Evolutionary conservation across 2,329 filamentous ascomycete genomes (phyloP).

Genomic region (Penicillium sp.): DNA sequence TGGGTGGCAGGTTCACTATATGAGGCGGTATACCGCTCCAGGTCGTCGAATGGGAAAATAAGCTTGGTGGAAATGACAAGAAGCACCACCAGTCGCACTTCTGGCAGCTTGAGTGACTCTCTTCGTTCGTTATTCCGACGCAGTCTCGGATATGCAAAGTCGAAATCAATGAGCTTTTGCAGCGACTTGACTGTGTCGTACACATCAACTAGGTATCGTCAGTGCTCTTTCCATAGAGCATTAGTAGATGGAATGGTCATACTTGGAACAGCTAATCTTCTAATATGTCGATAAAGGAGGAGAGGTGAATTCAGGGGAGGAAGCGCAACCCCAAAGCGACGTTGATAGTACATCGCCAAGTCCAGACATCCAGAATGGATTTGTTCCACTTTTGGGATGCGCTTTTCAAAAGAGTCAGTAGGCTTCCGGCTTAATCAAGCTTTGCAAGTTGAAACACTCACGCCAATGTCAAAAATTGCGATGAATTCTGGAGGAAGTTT

Average conservation of each 20-base stretch:
- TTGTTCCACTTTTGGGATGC: conserved; percentile 47
- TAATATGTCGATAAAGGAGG: conserved; percentile 65
- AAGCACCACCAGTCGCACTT: conserved; percentile 66
- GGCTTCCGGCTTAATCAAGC: neutral
- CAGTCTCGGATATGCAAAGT: conserved; percentile 50
- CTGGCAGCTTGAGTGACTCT: conserved; percentile 58
- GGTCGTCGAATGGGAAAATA: conserved; percentile 66
- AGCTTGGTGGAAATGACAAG: conserved; percentile 74
- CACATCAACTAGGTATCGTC: conserved; percentile 25
- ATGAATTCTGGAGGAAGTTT: conserved; percentile 42
- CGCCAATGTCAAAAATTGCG: conserved; percentile 38
- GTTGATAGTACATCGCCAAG: conserved; percentile 59
- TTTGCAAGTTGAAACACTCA: conserved; percentile 18
- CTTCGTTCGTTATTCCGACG: conserved; percentile 33
- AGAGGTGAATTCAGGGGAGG: conserved; percentile 68
- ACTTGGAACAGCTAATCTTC: conserved; percentile 70
- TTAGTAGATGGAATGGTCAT: conserved; percentile 27
- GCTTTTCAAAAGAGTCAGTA: conserved; percentile 19
- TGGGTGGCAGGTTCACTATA: conserved; percentile 55
- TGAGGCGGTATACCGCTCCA: conserved; percentile 49
- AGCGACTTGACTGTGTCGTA: conserved; percentile 57
- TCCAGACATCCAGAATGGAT: conserved; percentile 63
- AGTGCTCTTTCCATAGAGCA: conserved; percentile 8
- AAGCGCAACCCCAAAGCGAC: conserved; percentile 65
- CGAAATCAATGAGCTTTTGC: conserved; percentile 52